Evolutionary conservation across 352 stramenopile genomes (phyloP).

Genomic region (Globisporangium cylindrosporum): DNA sequence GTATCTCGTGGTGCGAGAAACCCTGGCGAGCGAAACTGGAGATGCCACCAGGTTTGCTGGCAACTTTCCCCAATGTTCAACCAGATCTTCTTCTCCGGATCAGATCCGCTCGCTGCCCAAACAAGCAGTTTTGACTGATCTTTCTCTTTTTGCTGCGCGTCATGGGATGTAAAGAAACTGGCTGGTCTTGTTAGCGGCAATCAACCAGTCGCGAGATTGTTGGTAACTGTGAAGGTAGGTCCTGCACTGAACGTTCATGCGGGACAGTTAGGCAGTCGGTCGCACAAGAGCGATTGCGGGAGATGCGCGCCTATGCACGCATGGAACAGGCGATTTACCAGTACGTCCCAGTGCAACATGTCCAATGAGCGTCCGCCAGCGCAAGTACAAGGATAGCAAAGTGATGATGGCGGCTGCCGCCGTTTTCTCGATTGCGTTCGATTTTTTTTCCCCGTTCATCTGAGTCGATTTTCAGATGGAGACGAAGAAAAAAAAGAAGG

Average conservation of each 20-base stretch:
- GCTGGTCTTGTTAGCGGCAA: not conserved
- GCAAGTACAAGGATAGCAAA: not conserved
- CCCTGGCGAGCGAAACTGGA: not conserved
- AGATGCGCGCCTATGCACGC: not conserved
- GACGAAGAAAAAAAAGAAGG: not conserved
- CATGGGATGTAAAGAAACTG: not conserved
- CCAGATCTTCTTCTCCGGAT: not conserved
- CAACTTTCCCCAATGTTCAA: not conserved
- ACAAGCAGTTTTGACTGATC: not conserved
- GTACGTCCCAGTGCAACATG: not conserved
- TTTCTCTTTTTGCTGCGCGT: not conserved
- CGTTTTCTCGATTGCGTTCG: not conserved
- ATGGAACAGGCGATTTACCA: not conserved
- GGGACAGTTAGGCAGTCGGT: not conserved
- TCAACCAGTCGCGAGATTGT: not conserved
- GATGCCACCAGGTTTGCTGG: too few species aligned
- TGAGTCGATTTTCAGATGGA: not conserved
- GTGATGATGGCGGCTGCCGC: too few species aligned
- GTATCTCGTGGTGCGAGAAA: not conserved
- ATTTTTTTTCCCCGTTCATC: not conserved
- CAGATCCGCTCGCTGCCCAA: not conserved
- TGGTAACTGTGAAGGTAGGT: not conserved
- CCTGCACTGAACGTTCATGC: not conserved
- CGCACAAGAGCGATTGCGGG: not conserved
- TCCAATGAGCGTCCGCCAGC: not conserved